Conservation (phyloP, 352 stramenopile species). For the Pythium myriotylum region DNA sequence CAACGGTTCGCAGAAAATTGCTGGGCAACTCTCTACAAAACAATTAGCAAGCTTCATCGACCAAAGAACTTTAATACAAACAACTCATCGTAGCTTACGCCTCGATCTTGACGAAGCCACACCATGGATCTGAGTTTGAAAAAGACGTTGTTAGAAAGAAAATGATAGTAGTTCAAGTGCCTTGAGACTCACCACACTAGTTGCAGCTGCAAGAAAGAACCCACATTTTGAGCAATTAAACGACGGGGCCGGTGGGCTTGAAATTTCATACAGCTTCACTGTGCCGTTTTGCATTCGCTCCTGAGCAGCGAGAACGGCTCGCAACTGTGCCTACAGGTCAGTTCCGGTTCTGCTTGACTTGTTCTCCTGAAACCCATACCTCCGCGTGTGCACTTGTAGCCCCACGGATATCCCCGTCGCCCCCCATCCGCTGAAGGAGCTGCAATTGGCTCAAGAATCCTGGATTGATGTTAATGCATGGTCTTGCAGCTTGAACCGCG, state of each 20-base stretch:
- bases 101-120: neutral
- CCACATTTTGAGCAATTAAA: constrained; percentile 67
- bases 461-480: constrained; percentile 81
- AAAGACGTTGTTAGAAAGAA: too few relatives aligned
- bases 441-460: constrained; percentile 75
- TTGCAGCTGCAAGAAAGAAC: constrained; percentile 45
- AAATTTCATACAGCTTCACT: constrained; percentile 31
- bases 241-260: constrained; percentile 22
- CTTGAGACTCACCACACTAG: constrained; percentile 43
- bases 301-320: constrained; percentile 44
- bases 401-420: constrained; percentile 39
- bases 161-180: neutral
- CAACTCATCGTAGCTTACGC: neutral
- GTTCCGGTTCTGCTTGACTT: too few relatives aligned
- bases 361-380: constrained; percentile 11
- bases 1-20: constrained; percentile 67
- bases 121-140: constrained; percentile 1
- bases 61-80: too few relatives aligned
- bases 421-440: constrained; percentile 67
- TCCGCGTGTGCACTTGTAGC: constrained; percentile 59
- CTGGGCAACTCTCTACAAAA: constrained; percentile 16
- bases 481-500: constrained; percentile 53
- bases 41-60: neutral
- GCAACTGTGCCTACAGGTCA: constrained; percentile 31
- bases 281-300: constrained; percentile 36